Percentiles rank a stretch among this genome's conserved stretches.
These are phyloP conservation scores for Nigrospora sphaerica DNA, from an alignment of 2,329 filamentous ascomycete genomes.

Conservation along the genomic window DNA sequence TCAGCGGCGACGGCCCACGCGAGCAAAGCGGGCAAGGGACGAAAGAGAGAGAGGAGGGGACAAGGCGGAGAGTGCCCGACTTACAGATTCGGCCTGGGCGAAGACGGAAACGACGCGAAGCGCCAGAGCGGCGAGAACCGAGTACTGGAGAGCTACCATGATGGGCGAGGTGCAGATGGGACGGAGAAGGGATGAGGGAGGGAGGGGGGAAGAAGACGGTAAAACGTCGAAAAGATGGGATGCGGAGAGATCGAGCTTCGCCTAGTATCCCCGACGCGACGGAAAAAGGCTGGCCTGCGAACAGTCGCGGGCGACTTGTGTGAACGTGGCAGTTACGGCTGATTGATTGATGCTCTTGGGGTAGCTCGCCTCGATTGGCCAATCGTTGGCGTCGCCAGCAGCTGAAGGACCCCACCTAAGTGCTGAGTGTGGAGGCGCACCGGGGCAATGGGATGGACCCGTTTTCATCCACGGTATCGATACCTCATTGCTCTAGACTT, in stretches of 20 bases:
- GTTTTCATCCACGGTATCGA: too few species aligned
- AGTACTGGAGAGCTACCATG: constrained; percentile 25
- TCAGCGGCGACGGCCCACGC: constrained; percentile 1
- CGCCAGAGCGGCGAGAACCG: constrained; percentile 23
- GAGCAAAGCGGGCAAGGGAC: not conserved
- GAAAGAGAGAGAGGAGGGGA: not conserved
- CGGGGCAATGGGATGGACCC: too few species aligned
- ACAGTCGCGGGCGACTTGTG: not conserved
- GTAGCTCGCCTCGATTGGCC: not conserved
- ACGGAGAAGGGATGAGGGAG: not conserved
- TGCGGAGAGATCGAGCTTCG: not conserved
- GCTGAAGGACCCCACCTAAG: too few species aligned
- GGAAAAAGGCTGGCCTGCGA: too few species aligned
- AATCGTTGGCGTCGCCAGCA: too few species aligned
- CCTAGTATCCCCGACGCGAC: too few species aligned
- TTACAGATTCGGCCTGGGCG: constrained; percentile 20
- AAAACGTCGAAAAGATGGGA: not conserved
- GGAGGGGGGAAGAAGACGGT: constrained; percentile 1
- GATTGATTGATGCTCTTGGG: constrained; percentile 2
- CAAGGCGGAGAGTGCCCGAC: constrained; percentile 5
- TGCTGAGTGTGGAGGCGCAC: too few species aligned
- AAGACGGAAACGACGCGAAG: constrained; percentile 23
- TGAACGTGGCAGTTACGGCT: constrained; percentile 6
- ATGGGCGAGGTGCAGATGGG: constrained; percentile 7
- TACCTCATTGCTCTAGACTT: too few species aligned